Percentiles rank a stretch among this genome's conserved stretches.
These are phyloP conservation scores for Ceratocystis diversiconidia DNA, from an alignment of 2,329 filamentous ascomycete genomes.

Conservation along the genomic window DNA sequence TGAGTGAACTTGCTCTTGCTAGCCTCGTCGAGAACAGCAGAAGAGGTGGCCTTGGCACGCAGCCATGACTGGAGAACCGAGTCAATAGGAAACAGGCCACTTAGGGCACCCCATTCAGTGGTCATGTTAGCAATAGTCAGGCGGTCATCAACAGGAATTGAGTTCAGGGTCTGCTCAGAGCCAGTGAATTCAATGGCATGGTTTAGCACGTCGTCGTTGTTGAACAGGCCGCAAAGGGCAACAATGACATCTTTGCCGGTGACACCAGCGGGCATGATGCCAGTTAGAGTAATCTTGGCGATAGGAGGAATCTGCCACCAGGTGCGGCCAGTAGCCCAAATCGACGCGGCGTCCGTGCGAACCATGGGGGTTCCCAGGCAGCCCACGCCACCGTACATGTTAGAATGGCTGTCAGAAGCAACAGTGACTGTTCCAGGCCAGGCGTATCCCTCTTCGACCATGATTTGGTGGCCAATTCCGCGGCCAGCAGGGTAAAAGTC, in stretches of 20 bases:
- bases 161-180: conserved; percentile 59
- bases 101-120: conserved; percentile 64
- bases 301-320: conserved; percentile 87
- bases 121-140: conserved; percentile 70
- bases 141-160: conserved; percentile 56
- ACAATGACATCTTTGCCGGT: conserved; percentile 92
- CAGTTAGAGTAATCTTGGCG: conserved; percentile 64
- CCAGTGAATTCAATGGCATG: conserved; percentile 82
- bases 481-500: conserved; percentile 62
- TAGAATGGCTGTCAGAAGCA: conserved; percentile 63
- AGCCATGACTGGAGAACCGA: conserved; percentile 57
- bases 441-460: conserved; percentile 68
- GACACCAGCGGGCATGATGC: conserved; percentile 61
- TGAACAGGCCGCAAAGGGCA: conserved; percentile 73
- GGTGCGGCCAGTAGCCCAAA: conserved; percentile 69
- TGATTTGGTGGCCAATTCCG: conserved; percentile 83
- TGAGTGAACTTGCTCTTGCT: conserved; percentile 53
- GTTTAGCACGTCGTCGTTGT: conserved; percentile 77
- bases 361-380: conserved; percentile 71
- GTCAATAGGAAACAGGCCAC: conserved; percentile 60
- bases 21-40: conserved; percentile 42
- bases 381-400: conserved; percentile 71
- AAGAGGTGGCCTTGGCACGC: conserved; percentile 57
- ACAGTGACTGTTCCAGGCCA: conserved; percentile 80
- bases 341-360: conserved; percentile 70